Evolutionary conservation across 2,329 filamentous ascomycete species (phyloP).

Genomic region (Cryphonectria nitschkei): DNA sequence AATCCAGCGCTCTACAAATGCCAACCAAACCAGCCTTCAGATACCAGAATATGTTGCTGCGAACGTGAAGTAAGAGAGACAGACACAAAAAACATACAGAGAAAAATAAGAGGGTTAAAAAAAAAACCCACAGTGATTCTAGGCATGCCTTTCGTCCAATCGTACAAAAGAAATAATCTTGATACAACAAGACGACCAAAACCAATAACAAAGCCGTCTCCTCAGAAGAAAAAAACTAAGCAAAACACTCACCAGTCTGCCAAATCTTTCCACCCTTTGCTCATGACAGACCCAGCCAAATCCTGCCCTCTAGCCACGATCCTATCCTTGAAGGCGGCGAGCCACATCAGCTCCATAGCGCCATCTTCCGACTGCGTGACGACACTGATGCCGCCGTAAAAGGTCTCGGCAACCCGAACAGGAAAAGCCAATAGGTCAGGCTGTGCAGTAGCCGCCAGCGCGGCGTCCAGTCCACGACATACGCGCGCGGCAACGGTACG

Average conservation of each 20-base stretch:
- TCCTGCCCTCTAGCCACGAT: slow-evolving; percentile 47
- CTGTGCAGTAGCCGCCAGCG: slow-evolving; percentile 47
- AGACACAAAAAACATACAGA: not conserved
- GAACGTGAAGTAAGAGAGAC: not conserved
- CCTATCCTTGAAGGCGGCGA: slow-evolving; percentile 47
- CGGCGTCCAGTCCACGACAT: slow-evolving; percentile 55
- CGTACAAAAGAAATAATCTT: not conserved
- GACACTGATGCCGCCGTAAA: slow-evolving; percentile 43
- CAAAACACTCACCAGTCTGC: slow-evolving; percentile 22
- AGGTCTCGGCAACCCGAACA: slow-evolving; percentile 47
- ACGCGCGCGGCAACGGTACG: slow-evolving; percentile 53
- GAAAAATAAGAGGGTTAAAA: not conserved
- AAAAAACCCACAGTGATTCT: not conserved
- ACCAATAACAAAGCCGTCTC: not conserved
- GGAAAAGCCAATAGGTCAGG: slow-evolving; percentile 51
- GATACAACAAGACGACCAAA: not conserved
- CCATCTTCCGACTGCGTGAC: slow-evolving; percentile 45
- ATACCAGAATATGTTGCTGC: not conserved
- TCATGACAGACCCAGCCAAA: slow-evolving; percentile 44
- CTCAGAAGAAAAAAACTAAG: not conserved
- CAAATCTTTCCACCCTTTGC: slow-evolving; percentile 43
- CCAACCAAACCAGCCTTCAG: not conserved
- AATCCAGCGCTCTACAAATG: not conserved
- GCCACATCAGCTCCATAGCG: slow-evolving; percentile 52
- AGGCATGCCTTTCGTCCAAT: not conserved